Conservation (phyloP, 352 stramenopile genomes). For the Globisporangium spiculum region DNA sequence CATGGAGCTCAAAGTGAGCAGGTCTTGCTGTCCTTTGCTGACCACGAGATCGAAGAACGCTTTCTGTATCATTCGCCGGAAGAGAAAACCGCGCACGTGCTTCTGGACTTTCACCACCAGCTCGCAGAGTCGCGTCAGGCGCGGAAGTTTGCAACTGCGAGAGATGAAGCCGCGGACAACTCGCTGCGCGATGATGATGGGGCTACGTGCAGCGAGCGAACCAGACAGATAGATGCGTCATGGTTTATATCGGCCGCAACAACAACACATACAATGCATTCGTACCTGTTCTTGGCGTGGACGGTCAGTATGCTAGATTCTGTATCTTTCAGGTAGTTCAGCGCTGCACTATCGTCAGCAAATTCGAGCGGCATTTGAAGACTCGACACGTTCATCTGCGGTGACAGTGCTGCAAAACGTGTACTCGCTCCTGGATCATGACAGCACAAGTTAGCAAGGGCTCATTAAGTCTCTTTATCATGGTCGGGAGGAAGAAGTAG, state of each 20-base stretch:
- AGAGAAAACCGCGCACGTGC: slow-evolving; percentile 56
- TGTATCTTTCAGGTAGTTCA: slow-evolving; percentile 32
- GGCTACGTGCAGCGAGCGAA: slow-evolving; percentile 10
- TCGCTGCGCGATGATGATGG: slow-evolving; percentile 34
- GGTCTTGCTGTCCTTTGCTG: slow-evolving; percentile 37
- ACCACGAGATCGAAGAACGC: slow-evolving; percentile 54
- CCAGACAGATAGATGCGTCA: background rate
- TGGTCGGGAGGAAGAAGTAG: background rate
- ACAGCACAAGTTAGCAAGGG: background rate
- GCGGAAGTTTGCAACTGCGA: slow-evolving; percentile 32
- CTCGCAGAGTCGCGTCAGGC: slow-evolving; percentile 38
- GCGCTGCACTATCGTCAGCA: slow-evolving; percentile 34
- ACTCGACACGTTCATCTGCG: slow-evolving; percentile 19
- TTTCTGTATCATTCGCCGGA: slow-evolving; percentile 39
- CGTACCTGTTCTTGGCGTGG: slow-evolving; percentile 42
- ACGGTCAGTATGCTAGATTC: slow-evolving; percentile 28
- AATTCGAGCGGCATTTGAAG: slow-evolving; percentile 50
- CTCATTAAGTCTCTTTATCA: background rate
- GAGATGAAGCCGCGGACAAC: slow-evolving; percentile 54
- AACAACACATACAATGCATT: background rate
- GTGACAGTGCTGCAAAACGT: slow-evolving; percentile 10
- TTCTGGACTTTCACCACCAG: slow-evolving; percentile 58
- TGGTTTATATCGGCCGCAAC: background rate
- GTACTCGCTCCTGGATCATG: slow-evolving; percentile 8
- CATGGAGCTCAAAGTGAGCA: slow-evolving; percentile 39